Conservation (phyloP, 108 stramenopile species). For the Skeletonema tropicum region DNA sequence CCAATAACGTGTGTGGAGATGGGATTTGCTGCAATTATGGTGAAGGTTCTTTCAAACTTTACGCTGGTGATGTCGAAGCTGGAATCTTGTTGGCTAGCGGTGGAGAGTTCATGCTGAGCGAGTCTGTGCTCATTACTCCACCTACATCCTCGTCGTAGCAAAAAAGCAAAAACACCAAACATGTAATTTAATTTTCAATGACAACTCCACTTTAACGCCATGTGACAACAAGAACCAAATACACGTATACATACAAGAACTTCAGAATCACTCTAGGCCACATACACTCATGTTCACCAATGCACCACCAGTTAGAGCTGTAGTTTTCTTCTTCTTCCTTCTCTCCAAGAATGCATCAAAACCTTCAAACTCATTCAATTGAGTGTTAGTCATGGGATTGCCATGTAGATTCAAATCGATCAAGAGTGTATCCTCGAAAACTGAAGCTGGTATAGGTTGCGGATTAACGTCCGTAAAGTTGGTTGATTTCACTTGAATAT, state of each 20-base stretch:
- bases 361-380: conserved; percentile 82
- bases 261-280: conserved; percentile 61
- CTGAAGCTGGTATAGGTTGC: conserved; percentile 73
- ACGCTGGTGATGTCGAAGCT: conserved; percentile 29
- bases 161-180: no score
- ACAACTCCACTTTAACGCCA: no score
- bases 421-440: conserved; percentile 71
- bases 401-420: conserved; percentile 88
- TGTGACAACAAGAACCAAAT: no score
- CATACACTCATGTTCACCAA: conserved; percentile 67
- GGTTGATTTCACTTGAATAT: conserved; percentile 53
- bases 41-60: conserved; percentile 21
- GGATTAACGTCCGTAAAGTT: conserved; percentile 65
- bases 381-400: conserved; percentile 75
- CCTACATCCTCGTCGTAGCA: not conserved
- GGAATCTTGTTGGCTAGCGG: conserved; percentile 35
- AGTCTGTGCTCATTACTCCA: conserved; percentile 18
- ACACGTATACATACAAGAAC: no score
- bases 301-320: conserved; percentile 70
- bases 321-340: conserved; percentile 81
- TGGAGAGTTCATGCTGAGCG: conserved; percentile 20
- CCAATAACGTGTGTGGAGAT: conserved; percentile 34
- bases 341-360: conserved; percentile 75
- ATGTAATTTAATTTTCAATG: no score
- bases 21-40: conserved; percentile 50